A percentile compares a stretch with the other conserved stretches of the same genome.
Conservation (phyloP, 257 asterid genomes). For the Solanum arcanum region DNA sequence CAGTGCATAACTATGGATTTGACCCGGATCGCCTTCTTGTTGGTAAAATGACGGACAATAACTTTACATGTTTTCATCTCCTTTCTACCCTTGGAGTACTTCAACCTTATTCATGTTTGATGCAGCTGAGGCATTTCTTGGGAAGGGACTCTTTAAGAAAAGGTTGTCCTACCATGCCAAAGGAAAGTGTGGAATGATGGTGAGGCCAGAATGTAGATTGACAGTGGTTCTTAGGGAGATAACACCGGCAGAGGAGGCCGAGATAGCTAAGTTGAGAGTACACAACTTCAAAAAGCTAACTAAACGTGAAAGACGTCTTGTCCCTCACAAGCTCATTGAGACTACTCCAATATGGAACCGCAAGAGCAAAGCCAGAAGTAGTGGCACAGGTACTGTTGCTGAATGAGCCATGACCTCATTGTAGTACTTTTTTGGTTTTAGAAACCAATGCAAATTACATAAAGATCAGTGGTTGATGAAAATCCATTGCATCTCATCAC, state of each 20-base stretch:
- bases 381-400: constrained; percentile 13
- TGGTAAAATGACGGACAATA: constrained; percentile 30
- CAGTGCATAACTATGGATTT: constrained; percentile 67
- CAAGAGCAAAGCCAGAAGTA: constrained; percentile 33
- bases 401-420: constrained; percentile 5
- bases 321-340: constrained; percentile 84
- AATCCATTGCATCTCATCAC: not conserved
- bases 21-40: constrained; percentile 79
- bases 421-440: not conserved
- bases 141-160: constrained; percentile 69
- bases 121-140: constrained; percentile 90
- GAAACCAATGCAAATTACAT: not conserved
- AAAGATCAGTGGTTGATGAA: not conserved
- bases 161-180: constrained; percentile 66
- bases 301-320: constrained; percentile 66
- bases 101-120: not conserved
- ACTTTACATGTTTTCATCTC: not conserved
- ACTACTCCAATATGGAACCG: constrained; percentile 88
- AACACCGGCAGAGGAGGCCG: constrained; percentile 82
- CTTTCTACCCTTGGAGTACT: not conserved
- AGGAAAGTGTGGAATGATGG: constrained; percentile 53
- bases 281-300: constrained; percentile 58
- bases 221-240: constrained; percentile 80
- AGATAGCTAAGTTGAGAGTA: constrained; percentile 82
- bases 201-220: constrained; percentile 73